Conservation (phyloP, 768 basidiomycete genomes). For the Gymnopilus dilepis region DNA sequence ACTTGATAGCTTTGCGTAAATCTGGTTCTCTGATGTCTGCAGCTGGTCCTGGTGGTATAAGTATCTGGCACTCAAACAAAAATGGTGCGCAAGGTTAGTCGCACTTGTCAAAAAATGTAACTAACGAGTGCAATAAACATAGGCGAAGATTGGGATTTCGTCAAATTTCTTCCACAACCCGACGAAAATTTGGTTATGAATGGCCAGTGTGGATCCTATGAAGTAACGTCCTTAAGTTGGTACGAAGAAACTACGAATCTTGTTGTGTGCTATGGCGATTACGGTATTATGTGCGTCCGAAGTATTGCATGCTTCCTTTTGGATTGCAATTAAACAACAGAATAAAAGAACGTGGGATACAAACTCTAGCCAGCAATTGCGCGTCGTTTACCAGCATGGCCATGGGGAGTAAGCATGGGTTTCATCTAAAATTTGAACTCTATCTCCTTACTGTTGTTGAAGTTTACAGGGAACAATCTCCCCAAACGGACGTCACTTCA, state of each 20-base stretch:
- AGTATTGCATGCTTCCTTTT: neutral
- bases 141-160: neutral
- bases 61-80: neutral
- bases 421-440: neutral
- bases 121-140: neutral
- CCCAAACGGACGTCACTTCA: neutral
- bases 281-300: conserved; percentile 1
- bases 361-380: neutral
- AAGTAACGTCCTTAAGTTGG: neutral
- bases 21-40: neutral
- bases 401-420: neutral
- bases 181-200: neutral
- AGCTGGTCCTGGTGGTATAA: neutral
- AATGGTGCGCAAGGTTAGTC: neutral
- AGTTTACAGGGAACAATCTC: neutral
- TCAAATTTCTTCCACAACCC: neutral
- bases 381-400: neutral
- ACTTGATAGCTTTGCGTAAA: neutral
- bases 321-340: neutral
- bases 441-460: neutral
- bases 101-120: neutral
- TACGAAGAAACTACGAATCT: neutral
- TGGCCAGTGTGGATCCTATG: neutral
- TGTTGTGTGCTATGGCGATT: neutral
- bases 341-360: neutral